Conservation (phyloP, 371 early-diverging fungal species). For the Gilbertella persicaria region DNA sequence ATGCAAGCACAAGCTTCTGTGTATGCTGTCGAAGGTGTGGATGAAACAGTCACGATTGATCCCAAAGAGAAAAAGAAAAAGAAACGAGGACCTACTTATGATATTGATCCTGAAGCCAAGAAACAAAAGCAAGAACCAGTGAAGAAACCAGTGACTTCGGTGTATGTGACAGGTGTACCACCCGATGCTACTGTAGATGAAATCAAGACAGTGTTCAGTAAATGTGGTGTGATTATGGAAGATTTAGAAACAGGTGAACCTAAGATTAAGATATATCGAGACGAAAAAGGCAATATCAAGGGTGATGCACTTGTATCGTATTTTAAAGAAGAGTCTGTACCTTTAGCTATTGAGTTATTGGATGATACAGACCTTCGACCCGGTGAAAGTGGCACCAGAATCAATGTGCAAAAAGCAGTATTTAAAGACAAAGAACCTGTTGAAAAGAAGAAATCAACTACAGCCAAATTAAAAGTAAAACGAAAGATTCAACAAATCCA, state of each 20-base stretch:
- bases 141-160: constrained; percentile 67
- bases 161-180: constrained; percentile 90
- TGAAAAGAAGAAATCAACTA: constrained; percentile 35
- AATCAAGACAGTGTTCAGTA: constrained; percentile 74
- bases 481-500: constrained; percentile 78
- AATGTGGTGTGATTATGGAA: constrained; percentile 91
- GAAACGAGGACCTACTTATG: constrained; percentile 39
- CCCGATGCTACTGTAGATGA: constrained; percentile 81
- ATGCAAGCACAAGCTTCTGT: constrained; percentile 81
- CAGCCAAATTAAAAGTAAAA: constrained; percentile 64
- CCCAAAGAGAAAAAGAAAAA: constrained; percentile 45
- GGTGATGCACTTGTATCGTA: constrained; percentile 93
- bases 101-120: constrained; percentile 31
- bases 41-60: constrained; percentile 38
- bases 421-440: constrained; percentile 63
- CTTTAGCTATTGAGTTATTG: constrained; percentile 79
- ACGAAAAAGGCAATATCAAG: constrained; percentile 68
- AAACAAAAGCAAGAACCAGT: constrained; percentile 55
- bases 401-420: constrained; percentile 72
- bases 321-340: constrained; percentile 87
- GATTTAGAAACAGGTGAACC: constrained; percentile 77
- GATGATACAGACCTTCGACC: constrained; percentile 84
- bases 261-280: constrained; percentile 88
- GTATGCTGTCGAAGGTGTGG: constrained; percentile 68
- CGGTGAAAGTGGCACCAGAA: constrained; percentile 57